Evolutionary conservation across 148 eudicot genomes (phyloP).

Genomic region (Camellia lanceoleosa): DNA sequence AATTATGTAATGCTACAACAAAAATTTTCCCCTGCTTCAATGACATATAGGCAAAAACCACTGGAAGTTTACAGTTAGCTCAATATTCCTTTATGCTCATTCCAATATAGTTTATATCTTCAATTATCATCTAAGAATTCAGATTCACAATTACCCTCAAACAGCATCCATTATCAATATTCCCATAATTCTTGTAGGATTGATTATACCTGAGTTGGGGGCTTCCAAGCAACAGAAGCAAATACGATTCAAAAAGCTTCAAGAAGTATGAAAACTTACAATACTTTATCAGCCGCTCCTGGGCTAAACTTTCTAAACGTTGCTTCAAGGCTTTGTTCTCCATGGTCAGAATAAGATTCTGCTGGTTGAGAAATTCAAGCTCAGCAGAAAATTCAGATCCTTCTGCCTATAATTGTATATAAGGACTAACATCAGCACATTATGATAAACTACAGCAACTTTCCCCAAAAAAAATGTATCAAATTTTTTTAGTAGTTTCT

Average conservation of each 20-base stretch:
- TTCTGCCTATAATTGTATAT: slow-evolving; percentile 59
- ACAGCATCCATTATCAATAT: background rate
- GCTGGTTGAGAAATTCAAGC: slow-evolving; percentile 96
- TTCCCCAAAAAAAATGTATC: background rate
- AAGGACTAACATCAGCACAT: slow-evolving; percentile 6
- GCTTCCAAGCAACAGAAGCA: background rate
- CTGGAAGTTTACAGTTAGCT: background rate
- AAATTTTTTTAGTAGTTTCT: background rate
- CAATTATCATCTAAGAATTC: background rate
- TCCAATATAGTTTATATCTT: background rate
- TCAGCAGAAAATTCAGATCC: slow-evolving; percentile 92
- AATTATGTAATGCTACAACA: background rate
- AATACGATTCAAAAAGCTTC: background rate
- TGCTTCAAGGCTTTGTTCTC: slow-evolving; percentile 96
- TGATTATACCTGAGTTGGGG: background rate
- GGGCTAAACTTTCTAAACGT: slow-evolving; percentile 77
- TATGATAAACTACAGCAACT: background rate
- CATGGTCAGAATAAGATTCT: slow-evolving; percentile 84
- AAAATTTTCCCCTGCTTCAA: background rate
- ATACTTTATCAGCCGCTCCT: slow-evolving; percentile 90
- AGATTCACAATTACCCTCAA: background rate
- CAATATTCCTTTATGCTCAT: background rate
- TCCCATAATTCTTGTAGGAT: background rate
- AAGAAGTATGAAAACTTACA: slow-evolving; percentile 45
- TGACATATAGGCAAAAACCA: background rate